Conservation (phyloP, 75 land plant species). For the Selaginella tamariscina region DNA sequence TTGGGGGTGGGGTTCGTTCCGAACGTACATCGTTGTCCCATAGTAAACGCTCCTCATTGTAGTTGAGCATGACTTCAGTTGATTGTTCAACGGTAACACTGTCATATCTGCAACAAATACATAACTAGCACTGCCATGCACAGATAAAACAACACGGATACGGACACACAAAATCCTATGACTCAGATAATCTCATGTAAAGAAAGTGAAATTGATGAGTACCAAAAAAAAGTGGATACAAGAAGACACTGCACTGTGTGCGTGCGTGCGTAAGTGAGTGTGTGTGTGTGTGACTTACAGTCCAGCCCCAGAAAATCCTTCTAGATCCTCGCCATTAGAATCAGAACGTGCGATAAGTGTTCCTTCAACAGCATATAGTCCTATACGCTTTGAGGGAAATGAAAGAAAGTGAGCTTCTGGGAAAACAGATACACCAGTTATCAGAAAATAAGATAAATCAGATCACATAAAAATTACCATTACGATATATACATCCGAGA, state of each 20-base stretch:
- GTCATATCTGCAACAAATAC: slow-evolving; percentile 12
- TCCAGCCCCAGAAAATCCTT: slow-evolving; percentile 18
- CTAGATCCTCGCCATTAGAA: slow-evolving; percentile 19
- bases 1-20: too few species aligned
- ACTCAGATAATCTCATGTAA: too few species aligned
- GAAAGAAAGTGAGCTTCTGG: slow-evolving; percentile 9
- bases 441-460: neutral
- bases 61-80: slow-evolving; percentile 1
- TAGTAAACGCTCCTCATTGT: slow-evolving; percentile 13
- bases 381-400: slow-evolving; percentile 13
- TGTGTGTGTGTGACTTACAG: neutral
- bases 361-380: neutral
- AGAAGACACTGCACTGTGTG: too few species aligned
- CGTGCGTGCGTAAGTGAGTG: too few species aligned
- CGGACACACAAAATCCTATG: too few species aligned
- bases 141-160: too few species aligned
- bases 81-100: slow-evolving; percentile 1
- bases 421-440: neutral
- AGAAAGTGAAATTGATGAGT: neutral
- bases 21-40: slow-evolving; percentile 12
- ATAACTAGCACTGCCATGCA: neutral
- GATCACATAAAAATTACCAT: too few species aligned
- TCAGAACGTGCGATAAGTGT: slow-evolving; percentile 17
- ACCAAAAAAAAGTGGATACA: too few species aligned
- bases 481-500: too few species aligned